phyloP scores from a whole-genome alignment of 2,329 filamentous ascomycete genomes.

The Beauveria brongniartii region DNA sequence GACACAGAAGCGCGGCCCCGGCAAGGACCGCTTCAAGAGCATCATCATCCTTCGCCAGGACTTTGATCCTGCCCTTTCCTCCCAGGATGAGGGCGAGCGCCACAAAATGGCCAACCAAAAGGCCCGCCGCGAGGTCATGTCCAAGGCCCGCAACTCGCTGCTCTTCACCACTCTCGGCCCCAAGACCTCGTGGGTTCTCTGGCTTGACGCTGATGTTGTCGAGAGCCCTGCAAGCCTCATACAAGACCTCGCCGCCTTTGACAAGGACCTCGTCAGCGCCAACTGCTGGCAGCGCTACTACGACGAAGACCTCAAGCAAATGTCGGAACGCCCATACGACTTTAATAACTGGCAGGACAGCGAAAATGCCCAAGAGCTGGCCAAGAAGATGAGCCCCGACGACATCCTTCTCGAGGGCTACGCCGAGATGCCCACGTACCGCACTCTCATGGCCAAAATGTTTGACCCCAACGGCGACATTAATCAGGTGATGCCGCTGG shows the following conservation, averaged over 20 bases:
- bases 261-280: constrained; percentile 86
- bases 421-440: constrained; percentile 83
- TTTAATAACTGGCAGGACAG: constrained; percentile 98
- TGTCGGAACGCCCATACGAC: constrained; percentile 80
- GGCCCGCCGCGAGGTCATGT: constrained; percentile 77
- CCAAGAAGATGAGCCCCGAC: constrained; percentile 73
- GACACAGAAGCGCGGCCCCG: constrained; percentile 69
- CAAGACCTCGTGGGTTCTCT: constrained; percentile 89
- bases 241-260: constrained; percentile 79
- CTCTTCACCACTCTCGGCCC: constrained; percentile 93
- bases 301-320: constrained; percentile 58
- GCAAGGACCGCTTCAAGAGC: constrained; percentile 78
- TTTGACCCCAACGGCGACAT: constrained; percentile 47
- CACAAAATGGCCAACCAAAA: constrained; percentile 93
- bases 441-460: constrained; percentile 85
- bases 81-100: constrained; percentile 79
- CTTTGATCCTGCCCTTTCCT: constrained; percentile 71
- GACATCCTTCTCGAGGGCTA: constrained; percentile 94
- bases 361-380: constrained; percentile 66
- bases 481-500: constrained; percentile 62
- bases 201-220: constrained; percentile 87
- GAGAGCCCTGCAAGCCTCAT: constrained; percentile 81
- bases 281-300: constrained; percentile 91
- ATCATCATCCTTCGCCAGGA: constrained; percentile 94
- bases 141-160: constrained; percentile 84